These are phyloP conservation scores for Lobosporangium transversale DNA, from an alignment of 192 early-diverging fungal genomes.

Conservation along the genomic window DNA sequence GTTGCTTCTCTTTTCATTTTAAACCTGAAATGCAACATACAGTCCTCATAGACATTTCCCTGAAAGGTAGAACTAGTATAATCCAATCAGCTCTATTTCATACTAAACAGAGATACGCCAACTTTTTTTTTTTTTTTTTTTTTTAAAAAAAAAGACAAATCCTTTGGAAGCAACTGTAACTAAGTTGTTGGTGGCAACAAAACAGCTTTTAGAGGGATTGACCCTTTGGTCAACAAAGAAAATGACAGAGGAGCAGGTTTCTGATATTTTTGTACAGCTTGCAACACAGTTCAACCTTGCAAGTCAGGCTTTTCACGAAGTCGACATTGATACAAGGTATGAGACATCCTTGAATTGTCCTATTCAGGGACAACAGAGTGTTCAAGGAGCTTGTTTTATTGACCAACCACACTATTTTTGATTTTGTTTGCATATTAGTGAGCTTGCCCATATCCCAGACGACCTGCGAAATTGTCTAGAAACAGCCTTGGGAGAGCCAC, in stretches of 20 bases:
- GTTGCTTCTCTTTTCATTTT: background rate
- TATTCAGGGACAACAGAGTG: background rate
- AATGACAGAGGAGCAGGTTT: conserved; percentile 56
- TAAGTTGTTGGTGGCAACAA: conserved; percentile 58
- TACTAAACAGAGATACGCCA: too few relatives aligned
- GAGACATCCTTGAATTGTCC: background rate
- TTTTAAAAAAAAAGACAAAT: conserved; percentile 38
- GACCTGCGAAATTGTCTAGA: conserved; percentile 57
- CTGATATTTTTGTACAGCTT: conserved; percentile 57
- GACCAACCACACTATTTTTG: too few relatives aligned
- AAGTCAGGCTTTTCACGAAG: conserved; percentile 46
- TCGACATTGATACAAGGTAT: conserved; percentile 53
- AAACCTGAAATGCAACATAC: background rate
- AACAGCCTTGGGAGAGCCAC: conserved; percentile 55
- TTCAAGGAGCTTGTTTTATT: too few relatives aligned
- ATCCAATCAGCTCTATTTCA: too few relatives aligned
- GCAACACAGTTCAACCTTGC: conserved; percentile 57
- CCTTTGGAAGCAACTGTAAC: conserved; percentile 61
- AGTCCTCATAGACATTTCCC: too few relatives aligned
- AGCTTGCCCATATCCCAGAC: conserved; percentile 56
- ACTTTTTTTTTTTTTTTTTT: background rate
- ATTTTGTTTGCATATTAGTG: conserved; percentile 41
- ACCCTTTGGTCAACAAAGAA: conserved; percentile 56
- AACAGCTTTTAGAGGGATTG: conserved; percentile 57
- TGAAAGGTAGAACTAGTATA: too few relatives aligned